Base-by-base conservation (phyloP, 306 rosid species). In the Acacia melanoxylon region DNA sequence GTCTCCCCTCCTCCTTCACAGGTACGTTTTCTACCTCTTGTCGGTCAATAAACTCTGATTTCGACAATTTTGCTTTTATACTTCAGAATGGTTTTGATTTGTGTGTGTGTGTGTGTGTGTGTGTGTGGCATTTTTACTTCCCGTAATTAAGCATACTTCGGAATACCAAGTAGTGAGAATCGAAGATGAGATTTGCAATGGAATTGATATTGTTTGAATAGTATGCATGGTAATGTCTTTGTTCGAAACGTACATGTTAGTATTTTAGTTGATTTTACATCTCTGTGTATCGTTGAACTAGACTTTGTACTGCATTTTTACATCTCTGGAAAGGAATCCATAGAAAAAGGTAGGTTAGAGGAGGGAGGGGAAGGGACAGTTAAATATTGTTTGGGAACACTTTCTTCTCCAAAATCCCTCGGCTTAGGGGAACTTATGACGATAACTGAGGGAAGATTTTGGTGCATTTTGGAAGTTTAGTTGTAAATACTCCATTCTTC, bases 1-100 rank as follows among this genome's bases (percentile, higher is more conserved):
- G 89, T 93, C 68, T 82, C 93, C 22, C 72, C 93, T 77, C 86
- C 89, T 42, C 85, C 91, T 44, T 77, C 95, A 19, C 94, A 84
- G 97, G 98, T 92, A 40, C 51, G 19, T 9, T 72, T 25, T 20
- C 40, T 58, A 6, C 61, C 22, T 45, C 62, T 9, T 41, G 17
- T 17, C 2, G 65, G 14, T 17, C 27, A 6, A 7, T 3, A 8
- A 8, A 31, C 7, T 27, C 7, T 29, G 25, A 73, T 29, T 48
- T 27, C 65, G 10, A 13, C 24, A 66, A 31, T 41, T 31, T 70
- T 72, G 35, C 66, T 37, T 45, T 76, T 66, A 5, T n/a, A 48
- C 12, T 66, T 61, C 17, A 12, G 31, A 56, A 72, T 46, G 41
- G 14, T 46, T 72, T 72, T 14, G 12, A 70, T 70, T 41, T 44